Evolutionary conservation across 345 rosid species (phyloP).

Genomic region (Rhodomyrtus tomentosa): DNA sequence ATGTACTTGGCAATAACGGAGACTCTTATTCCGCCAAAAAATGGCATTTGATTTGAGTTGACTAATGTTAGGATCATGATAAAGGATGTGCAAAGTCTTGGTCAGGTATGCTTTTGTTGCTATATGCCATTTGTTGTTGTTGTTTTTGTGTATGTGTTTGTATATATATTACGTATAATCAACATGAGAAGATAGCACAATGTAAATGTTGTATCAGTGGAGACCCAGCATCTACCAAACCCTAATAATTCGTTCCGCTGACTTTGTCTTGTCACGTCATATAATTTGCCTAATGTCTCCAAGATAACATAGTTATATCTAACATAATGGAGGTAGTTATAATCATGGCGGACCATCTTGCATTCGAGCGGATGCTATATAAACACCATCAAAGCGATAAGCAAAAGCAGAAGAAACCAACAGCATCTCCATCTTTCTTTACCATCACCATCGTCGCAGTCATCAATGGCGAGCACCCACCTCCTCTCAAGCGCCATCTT

Average conservation of each 20-base stretch:
- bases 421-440: not conserved
- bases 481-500: not conserved
- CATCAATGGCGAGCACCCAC: not conserved
- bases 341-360: not conserved
- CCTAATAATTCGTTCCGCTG: not conserved
- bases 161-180: not conserved
- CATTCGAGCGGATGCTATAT: not conserved
- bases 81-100: not conserved
- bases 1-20: not conserved
- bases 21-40: not conserved
- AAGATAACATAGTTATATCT: not conserved
- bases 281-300: not conserved
- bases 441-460: not conserved
- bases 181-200: not conserved
- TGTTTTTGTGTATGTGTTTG: too few relatives aligned
- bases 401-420: not conserved
- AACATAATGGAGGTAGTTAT: not conserved
- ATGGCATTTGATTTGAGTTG: not conserved
- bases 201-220: not conserved
- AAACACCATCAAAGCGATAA: not conserved
- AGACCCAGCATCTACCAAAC: not conserved
- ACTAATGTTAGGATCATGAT: not conserved
- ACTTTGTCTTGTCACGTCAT: not conserved
- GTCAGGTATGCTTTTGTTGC: not conserved
- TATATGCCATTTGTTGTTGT: not conserved